Percentiles rank a stretch among this genome's conserved stretches.
Evolutionary conservation across 305 asterid species (phyloP).

Genomic region (Fraxinus baroniana): DNA sequence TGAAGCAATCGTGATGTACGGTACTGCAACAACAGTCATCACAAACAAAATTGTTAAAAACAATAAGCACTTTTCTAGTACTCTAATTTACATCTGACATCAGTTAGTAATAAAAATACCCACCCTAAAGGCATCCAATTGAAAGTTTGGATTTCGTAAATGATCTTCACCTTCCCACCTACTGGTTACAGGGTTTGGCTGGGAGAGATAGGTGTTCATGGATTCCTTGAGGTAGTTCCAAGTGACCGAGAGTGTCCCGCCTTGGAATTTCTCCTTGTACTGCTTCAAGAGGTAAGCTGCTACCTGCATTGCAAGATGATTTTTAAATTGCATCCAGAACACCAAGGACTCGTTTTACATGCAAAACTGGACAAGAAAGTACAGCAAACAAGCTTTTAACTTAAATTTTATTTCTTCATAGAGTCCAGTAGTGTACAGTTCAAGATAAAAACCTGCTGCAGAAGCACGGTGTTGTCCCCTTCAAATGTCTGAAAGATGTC

Average conservation of each 20-base stretch:
- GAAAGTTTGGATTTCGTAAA: slow-evolving; percentile 85
- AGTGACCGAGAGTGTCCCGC: slow-evolving; percentile 79
- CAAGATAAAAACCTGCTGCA: slow-evolving; percentile 69
- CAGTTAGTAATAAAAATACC: slow-evolving; percentile 20
- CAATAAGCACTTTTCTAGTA: background rate
- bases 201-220: slow-evolving; percentile 83
- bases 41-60: background rate
- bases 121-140: slow-evolving; percentile 93
- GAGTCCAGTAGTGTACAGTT: background rate
- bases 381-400: background rate
- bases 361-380: background rate
- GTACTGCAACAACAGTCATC: slow-evolving; percentile 52
- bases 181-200: slow-evolving; percentile 94
- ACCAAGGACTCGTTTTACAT: background rate
- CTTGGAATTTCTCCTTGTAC: slow-evolving; percentile 75
- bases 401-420: background rate
- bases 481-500: slow-evolving; percentile 97
- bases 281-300: slow-evolving; percentile 88
- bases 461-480: slow-evolving; percentile 97
- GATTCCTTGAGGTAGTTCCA: slow-evolving; percentile 94
- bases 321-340: background rate
- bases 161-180: slow-evolving; percentile 98
- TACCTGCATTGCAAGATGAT: slow-evolving; percentile 51
- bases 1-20: slow-evolving; percentile 96
- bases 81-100: background rate